Evolutionary conservation across 1,284 basidiomycete species (phyloP), one percentile per base, ranked within the genome.

Genomic region (Malassezia nana): DNA sequence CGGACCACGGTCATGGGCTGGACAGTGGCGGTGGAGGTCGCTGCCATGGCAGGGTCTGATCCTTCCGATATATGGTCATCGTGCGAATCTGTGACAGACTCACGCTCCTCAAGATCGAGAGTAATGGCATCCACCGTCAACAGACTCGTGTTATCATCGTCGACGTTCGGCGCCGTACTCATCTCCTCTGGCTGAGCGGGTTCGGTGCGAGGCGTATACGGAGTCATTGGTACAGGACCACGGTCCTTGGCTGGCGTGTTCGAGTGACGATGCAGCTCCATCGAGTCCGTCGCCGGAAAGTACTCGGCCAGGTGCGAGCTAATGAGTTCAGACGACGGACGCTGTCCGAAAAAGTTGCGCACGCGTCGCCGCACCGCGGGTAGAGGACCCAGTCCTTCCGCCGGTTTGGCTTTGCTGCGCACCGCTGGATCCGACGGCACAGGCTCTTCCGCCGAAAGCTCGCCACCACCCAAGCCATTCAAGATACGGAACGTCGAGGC

Each of bases 91-190:
- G 78, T 76, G 65, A 78, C 81, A 42, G 78, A 78, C 16, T 83
- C 78, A 15, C 90, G 79, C 66, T 84, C 88, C 77, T 96, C 92
- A 1, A 98, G 87, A 67, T 92, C 87, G 5, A 89, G 90, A 0
- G 92, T 96, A 65, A 98, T 94, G 76, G 98, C 89, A 69, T 98
- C 92, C 13, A 98, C 87, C 0, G 92, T 98, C 70, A 98, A 80
- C 63, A 98, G 76, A 69, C 87, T 91, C 4, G 87, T 88, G 1
- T 86, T 86, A 67, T 96, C 91, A 2, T 86, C 86, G 42, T 81
- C 79, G 68, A 92, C 89, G 18, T 54, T 56, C 18, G 35, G 20
- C 10, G 10, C 35, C 12, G 6, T 38, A 18, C 10, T 18, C 3
- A 4, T 18, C 12, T 20, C 35, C 7, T 3, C 1, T 5, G 35